Conservation (phyloP, 169 alveolate species). For the Cryptosporidium meleagridis region DNA sequence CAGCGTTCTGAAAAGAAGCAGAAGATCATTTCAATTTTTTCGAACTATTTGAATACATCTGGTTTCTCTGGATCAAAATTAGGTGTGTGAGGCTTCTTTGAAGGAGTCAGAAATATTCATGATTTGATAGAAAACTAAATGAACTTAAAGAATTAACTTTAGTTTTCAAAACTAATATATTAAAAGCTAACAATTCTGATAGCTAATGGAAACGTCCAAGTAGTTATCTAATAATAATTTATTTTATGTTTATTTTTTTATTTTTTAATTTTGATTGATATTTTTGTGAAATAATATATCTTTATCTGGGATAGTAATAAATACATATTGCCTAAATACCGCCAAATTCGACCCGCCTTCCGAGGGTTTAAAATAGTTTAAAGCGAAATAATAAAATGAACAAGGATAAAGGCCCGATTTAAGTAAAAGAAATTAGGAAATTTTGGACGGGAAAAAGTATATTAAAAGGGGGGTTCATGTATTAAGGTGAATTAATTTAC, state of each 20-base stretch:
- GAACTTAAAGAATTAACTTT: too few relatives aligned
- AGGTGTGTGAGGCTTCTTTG: background rate
- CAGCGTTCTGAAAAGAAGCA: background rate
- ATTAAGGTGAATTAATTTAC: slow-evolving; percentile 5
- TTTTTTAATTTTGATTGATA: background rate
- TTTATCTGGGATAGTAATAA: background rate
- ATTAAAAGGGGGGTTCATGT: slow-evolving; percentile 42
- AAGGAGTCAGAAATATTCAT: background rate
- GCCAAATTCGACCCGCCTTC: slow-evolving; percentile 23
- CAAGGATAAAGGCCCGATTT: slow-evolving; percentile 17
- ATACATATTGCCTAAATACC: slow-evolving; percentile 19
- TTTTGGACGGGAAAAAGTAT: slow-evolving; percentile 21
- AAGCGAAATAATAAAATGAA: slow-evolving; percentile 12
- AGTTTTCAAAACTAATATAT: background rate
- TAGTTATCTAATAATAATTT: too few relatives aligned
- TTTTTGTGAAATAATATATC: background rate
- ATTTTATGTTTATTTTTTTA: background rate
- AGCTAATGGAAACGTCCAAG: too few relatives aligned
- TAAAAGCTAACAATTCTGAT: too few relatives aligned
- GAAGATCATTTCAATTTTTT: background rate
- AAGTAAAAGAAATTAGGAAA: slow-evolving; percentile 27
- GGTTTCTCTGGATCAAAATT: background rate
- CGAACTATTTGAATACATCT: background rate
- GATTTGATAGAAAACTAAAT: background rate
- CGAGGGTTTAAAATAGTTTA: slow-evolving; percentile 42